Base-by-base conservation (phyloP, 768 basidiomycete species). In the Tylopilus vinaceipallidus region DNA sequence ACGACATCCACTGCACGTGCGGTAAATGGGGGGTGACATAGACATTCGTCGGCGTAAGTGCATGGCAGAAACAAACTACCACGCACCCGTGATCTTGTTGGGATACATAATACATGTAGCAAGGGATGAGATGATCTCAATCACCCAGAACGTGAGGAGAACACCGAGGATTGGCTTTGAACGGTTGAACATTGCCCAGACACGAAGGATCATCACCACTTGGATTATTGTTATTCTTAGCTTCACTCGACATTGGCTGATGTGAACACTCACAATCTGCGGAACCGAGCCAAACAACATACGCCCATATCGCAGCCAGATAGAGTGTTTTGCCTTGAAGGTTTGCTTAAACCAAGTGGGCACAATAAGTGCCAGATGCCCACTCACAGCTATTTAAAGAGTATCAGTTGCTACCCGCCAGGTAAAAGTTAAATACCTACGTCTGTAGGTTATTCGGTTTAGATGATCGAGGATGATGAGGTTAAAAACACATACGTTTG, bases 121-220 rank as follows among this genome's bases (percentile, higher is more conserved):
- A 17, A 47, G 2, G n/a, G 37, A 35, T 13, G 19, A 4, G 14
- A 45, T n/a, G 16, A 50, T 24, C 16, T 41, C 39, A 32, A 36
- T n/a, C 20, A 24, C 12, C 33, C 44, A 53, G 16, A 19, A n/a
- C n/a, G n/a, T n/a, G n/a, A n/a, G n/a, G n/a, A n/a, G n/a, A n/a
- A n/a, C n/a, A n/a, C n/a, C n/a, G n/a, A 52, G 54, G n/a, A 55
- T 37, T n/a, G 34, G 2, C 26, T 35, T 45, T 23, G 47, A 55
- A 13, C 42, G 43, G 23, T 52, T 40, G 13, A 49, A 52, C 47
- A 55, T 52, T 19, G 50, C 54, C 39, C 50, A 52, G 6, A 41
- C 43, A 9, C 54, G 46, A 22, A 55, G 39, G 12, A 52, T 45
- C 50, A 55, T 52, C 14, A 45, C 42, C 29, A 52, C 54, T 55